A percentile compares a stretch with the other conserved stretches of the same genome.
phyloP scores from a whole-genome alignment of 306 rosid genomes.

The Pterocarpus macrocarpus region DNA sequence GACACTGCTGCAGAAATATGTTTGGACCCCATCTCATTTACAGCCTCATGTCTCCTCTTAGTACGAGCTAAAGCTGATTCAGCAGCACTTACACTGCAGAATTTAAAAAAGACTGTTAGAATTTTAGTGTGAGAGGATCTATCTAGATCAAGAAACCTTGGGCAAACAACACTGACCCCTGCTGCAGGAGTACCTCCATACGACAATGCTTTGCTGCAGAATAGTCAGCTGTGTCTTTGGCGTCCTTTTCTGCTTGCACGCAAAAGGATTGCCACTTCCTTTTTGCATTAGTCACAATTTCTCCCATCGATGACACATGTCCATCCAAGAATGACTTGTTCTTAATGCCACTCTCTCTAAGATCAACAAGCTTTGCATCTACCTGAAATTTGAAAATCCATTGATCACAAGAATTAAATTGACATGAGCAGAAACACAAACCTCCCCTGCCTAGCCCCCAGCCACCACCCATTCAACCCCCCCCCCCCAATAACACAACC shows the following conservation, averaged over 20 bases:
- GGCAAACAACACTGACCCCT: constrained; percentile 58
- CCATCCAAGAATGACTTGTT: constrained; percentile 81
- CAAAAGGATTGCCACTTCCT: constrained; percentile 89
- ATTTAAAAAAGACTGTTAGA: constrained; percentile 26
- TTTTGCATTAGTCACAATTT: constrained; percentile 73
- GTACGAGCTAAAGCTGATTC: constrained; percentile 70
- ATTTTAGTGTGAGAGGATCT: background rate
- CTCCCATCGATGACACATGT: constrained; percentile 76
- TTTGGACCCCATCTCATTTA: constrained; percentile 69
- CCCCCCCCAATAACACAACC: background rate
- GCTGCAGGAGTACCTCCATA: constrained; percentile 81
- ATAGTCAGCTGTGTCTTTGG: constrained; percentile 76
- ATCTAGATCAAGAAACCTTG: background rate
- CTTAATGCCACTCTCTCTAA: constrained; percentile 67
- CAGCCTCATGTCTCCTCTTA: constrained; percentile 65
- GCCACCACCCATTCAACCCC: constrained; percentile 6
- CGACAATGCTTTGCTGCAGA: constrained; percentile 94
- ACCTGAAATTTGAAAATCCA: constrained; percentile 59
- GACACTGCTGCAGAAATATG: constrained; percentile 68
- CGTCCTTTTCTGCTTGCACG: constrained; percentile 75
- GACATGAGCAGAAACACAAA: too few relatives aligned
- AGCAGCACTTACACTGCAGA: constrained; percentile 62
- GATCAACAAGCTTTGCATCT: constrained; percentile 74
- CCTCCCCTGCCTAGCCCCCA: too few relatives aligned
- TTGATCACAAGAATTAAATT: too few relatives aligned